Percentiles rank a stretch among this genome's conserved stretches.
Evolutionary conservation across 805 yeast genomes (phyloP).

Genomic region (Saccharomycopsis guyanensis): DNA sequence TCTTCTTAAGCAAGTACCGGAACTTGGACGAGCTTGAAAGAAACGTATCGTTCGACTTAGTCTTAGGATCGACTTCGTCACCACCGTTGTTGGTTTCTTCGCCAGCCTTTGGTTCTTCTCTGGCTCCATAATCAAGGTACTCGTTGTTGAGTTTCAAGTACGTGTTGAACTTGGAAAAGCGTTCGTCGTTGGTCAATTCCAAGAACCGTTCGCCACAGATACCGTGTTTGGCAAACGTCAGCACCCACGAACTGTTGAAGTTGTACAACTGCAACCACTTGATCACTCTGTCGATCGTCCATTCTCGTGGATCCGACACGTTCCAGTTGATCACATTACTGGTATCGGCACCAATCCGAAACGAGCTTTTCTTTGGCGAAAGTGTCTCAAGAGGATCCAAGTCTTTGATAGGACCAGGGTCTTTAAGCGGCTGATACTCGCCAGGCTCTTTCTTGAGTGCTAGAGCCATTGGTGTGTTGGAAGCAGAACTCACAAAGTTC

Average conservation of each 20-base stretch:
- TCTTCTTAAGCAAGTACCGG: slow-evolving; percentile 44
- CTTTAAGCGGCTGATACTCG: background rate
- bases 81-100: background rate
- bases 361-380: slow-evolving; percentile 9
- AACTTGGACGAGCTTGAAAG: slow-evolving; percentile 48
- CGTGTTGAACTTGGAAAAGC: slow-evolving; percentile 36
- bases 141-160: slow-evolving; percentile 23
- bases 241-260: slow-evolving; percentile 71
- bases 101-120: background rate
- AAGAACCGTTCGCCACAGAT: slow-evolving; percentile 59
- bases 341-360: slow-evolving; percentile 14
- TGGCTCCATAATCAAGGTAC: slow-evolving; percentile 20
- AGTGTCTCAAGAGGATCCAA: background rate
- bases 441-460: background rate
- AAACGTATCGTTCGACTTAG: slow-evolving; percentile 24
- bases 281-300: slow-evolving; percentile 64
- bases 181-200: slow-evolving; percentile 59
- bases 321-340: slow-evolving; percentile 33
- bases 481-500: background rate
- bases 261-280: slow-evolving; percentile 62
- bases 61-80: background rate
- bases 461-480: background rate
- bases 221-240: slow-evolving; percentile 47
- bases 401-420: background rate
- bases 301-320: slow-evolving; percentile 47